Percentiles rank a stretch among this genome's conserved stretches.
These are phyloP conservation scores for Boletus sp. DNA, from an alignment of 768 basidiomycete species.

Conservation along the genomic window DNA sequence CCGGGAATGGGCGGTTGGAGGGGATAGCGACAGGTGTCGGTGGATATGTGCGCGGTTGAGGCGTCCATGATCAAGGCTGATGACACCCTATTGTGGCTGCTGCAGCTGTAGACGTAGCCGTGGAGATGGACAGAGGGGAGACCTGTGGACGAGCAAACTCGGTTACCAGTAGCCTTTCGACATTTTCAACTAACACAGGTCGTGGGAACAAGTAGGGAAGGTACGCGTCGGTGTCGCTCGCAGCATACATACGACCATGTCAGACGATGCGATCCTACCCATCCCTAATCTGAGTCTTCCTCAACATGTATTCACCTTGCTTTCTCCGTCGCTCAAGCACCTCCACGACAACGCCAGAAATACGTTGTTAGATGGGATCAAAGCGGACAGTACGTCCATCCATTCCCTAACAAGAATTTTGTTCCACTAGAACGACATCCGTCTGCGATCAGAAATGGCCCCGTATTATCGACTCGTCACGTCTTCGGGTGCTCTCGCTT, in stretches of 20 bases:
- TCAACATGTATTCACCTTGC: conserved; percentile 74
- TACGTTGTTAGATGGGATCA: conserved; percentile 68
- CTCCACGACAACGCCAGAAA: conserved; percentile 66
- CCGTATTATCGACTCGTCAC: conserved; percentile 71
- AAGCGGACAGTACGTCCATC: conserved; percentile 51
- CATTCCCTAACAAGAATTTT: neutral
- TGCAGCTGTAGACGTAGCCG: no score
- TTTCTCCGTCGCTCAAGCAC: conserved; percentile 53
- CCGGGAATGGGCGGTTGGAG: neutral
- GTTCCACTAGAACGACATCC: neutral
- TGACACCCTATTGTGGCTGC: no score
- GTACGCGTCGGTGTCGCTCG: conserved; percentile 15
- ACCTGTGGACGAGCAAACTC: no score
- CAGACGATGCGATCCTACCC: conserved; percentile 80
- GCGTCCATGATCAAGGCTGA: no score
- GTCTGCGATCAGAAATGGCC: conserved; percentile 66
- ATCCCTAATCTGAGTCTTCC: conserved; percentile 84
- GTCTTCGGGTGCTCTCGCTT: conserved; percentile 41
- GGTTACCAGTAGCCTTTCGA: no score
- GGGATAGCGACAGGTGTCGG: conserved; percentile 10
- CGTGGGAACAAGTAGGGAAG: conserved; percentile 15
- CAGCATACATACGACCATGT: conserved; percentile 45
- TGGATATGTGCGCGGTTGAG: no score
- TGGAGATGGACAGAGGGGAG: no score
- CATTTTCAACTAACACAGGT: no score